Evolutionary conservation across 495 filamentous ascomycete genomes (phyloP).

Genomic region (Xylaria intraflava): DNA sequence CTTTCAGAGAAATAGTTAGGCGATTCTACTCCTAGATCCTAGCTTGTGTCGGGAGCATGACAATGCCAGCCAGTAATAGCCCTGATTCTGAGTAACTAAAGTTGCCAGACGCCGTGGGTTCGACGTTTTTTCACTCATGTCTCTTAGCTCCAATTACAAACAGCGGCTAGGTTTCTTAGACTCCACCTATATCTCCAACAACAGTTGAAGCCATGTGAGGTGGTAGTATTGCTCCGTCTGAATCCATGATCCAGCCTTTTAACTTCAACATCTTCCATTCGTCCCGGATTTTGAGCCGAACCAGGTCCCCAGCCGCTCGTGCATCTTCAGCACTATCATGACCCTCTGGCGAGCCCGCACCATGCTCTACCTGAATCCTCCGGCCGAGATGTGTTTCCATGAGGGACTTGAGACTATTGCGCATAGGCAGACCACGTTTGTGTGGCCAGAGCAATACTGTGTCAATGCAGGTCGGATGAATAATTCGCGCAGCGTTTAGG

Average conservation of each 20-base stretch:
- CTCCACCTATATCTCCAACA: conserved; percentile 9
- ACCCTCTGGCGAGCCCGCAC: conserved; percentile 46
- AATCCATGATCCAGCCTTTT: conserved; percentile 55
- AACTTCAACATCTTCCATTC: conserved; percentile 57
- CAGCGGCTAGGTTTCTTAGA: conserved; percentile 1
- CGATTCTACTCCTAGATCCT: neutral
- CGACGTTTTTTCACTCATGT: too few relatives aligned
- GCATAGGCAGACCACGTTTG: conserved; percentile 62
- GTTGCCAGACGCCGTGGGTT: neutral
- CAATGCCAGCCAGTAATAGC: neutral
- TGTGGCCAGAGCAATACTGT: conserved; percentile 81
- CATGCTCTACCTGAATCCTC: conserved; percentile 68
- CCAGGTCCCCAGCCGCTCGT: conserved; percentile 77
- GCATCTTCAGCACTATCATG: conserved; percentile 92
- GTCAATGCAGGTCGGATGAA: conserved; percentile 81
- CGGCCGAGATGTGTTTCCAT: conserved; percentile 57
- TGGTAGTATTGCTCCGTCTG: conserved; percentile 44
- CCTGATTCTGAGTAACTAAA: too few relatives aligned
- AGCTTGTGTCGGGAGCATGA: neutral
- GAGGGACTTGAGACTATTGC: conserved; percentile 67
- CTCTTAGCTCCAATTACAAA: neutral
- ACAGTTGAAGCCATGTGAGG: conserved; percentile 27
- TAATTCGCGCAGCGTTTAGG: conserved; percentile 71
- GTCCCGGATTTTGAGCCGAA: conserved; percentile 56
- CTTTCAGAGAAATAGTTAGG: neutral